Evolutionary conservation across 768 basidiomycete species (phyloP), one percentile per base, ranked within the genome.

Genomic region (Pleurotus djamor): DNA sequence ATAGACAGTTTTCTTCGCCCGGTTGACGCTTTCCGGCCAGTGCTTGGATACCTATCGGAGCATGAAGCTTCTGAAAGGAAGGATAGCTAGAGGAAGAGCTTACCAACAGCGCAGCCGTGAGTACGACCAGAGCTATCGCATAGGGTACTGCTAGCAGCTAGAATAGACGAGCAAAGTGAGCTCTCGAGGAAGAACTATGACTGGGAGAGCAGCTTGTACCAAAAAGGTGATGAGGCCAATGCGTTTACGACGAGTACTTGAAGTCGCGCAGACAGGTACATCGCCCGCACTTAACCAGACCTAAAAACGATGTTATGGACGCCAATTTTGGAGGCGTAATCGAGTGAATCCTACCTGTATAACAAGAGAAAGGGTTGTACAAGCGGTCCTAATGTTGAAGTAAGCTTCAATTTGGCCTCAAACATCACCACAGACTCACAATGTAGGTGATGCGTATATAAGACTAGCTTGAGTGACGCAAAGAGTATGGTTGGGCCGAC

Each of bases 351-450:
- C 3, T 38, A 66, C 66, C 28, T 67, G 63, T 34, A 67, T 59
- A 14, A 67, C 63, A 33, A 67, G 61, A 2, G 65, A 60, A n/a
- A 66, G 48, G 6, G 66, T 66, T 4, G 65, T 52, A n/a, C 58
- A 65, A 10, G 66, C 32, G 4, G 65, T 66, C 17, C 66, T 38
- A 16, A 38, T 16, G 28, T 16, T 21, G 59, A 28, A 12, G 13
- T 8, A 61, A 17, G 41, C 52, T 48, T 5, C 7, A 48, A 4
- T 28, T 5, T 13, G n/a, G 21, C 14, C 21, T 28, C 21, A 28
- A 28, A 28, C 21, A 28, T 28, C 21, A 28, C 21, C 21, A 28
- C 32, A 5, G 9, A 54, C 64, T 6, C 36, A 65, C 64, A 65
- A 56, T 14, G 61, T 47, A 14, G 64, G 64, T 5, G 63, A 64